Percentiles rank a stretch among this genome's conserved stretches.
Evolutionary conservation across 2,329 filamentous ascomycete genomes (phyloP).

Genomic region (Laburnicola sp.): DNA sequence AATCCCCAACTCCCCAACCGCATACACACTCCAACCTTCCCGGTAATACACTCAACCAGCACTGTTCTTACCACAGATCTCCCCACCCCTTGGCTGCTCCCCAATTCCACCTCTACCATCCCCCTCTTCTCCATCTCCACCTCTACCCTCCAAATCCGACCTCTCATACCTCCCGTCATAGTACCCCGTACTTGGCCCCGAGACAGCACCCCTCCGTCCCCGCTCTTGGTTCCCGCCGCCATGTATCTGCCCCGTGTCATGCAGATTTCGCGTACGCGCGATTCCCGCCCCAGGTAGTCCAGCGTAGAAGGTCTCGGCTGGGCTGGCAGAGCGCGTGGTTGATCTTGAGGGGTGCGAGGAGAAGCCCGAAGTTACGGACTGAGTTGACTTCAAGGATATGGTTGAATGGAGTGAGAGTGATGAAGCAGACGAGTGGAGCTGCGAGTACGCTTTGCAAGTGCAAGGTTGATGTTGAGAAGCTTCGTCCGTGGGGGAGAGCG

Average conservation of each 20-base stretch:
- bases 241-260: not conserved
- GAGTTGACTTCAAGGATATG: not conserved
- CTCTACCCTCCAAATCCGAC: not conserved
- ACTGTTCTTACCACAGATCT: too few relatives aligned
- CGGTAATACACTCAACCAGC: too few relatives aligned
- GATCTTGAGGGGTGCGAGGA: not conserved
- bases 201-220: slow-evolving; percentile 16
- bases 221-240: slow-evolving; percentile 6
- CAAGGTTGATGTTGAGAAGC: too few relatives aligned
- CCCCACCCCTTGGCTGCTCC: too few relatives aligned
- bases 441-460: not conserved
- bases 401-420: not conserved
- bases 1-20: too few relatives aligned
- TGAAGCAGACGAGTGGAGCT: not conserved
- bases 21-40: too few relatives aligned
- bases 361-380: not conserved
- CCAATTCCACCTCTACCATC: too few relatives aligned
- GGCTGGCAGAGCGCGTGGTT: not conserved
- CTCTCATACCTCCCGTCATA: slow-evolving; percentile 11
- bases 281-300: not conserved
- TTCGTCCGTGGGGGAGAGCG: too few relatives aligned
- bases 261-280: not conserved
- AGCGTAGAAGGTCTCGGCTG: not conserved
- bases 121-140: not conserved
- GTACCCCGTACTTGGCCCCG: slow-evolving; percentile 14